Evolutionary conservation across 164 flowering plant species (phyloP).

Genomic region (Vitis vinifera): DNA sequence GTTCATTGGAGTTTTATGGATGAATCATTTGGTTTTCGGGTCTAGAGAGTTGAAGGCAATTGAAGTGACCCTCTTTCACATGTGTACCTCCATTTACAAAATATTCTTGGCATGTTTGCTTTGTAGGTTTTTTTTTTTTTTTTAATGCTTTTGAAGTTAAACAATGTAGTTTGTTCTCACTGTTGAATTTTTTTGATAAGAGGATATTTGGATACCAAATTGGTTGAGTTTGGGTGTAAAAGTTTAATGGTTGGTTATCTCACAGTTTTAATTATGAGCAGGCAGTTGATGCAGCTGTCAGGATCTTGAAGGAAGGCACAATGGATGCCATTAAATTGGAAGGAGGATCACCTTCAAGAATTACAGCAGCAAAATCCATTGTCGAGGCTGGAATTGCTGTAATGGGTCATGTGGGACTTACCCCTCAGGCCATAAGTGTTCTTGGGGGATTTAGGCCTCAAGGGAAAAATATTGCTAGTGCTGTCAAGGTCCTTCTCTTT

Average conservation of each 20-base stretch:
- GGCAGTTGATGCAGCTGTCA: slow-evolving; percentile 89
- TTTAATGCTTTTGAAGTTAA: neutral
- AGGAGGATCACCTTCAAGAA: slow-evolving; percentile 87
- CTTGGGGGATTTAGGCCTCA: slow-evolving; percentile 98
- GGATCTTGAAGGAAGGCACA: slow-evolving; percentile 87
- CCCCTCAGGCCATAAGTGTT: slow-evolving; percentile 94
- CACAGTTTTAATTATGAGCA: slow-evolving; percentile 52
- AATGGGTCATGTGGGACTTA: slow-evolving; percentile 97
- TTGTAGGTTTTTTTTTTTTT: too few relatives aligned
- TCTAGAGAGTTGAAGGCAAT: too few relatives aligned
- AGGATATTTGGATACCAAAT: neutral
- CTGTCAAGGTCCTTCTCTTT: slow-evolving; percentile 60
- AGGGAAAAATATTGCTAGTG: slow-evolving; percentile 81
- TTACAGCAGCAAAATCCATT: slow-evolving; percentile 82
- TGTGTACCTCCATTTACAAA: too few relatives aligned
- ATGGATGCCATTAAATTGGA: slow-evolving; percentile 98
- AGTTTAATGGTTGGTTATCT: slow-evolving; percentile 25
- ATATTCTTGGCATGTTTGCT: too few relatives aligned
- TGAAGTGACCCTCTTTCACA: too few relatives aligned
- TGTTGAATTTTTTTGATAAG: neutral
- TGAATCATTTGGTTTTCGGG: too few relatives aligned
- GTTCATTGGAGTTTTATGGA: too few relatives aligned
- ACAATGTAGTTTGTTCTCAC: neutral
- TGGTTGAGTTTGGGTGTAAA: slow-evolving; percentile 1
- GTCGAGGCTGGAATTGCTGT: slow-evolving; percentile 98